Base-by-base conservation (phyloP, 2,329 filamentous ascomycete genomes). In the Microdochium trichocladiopsis region DNA sequence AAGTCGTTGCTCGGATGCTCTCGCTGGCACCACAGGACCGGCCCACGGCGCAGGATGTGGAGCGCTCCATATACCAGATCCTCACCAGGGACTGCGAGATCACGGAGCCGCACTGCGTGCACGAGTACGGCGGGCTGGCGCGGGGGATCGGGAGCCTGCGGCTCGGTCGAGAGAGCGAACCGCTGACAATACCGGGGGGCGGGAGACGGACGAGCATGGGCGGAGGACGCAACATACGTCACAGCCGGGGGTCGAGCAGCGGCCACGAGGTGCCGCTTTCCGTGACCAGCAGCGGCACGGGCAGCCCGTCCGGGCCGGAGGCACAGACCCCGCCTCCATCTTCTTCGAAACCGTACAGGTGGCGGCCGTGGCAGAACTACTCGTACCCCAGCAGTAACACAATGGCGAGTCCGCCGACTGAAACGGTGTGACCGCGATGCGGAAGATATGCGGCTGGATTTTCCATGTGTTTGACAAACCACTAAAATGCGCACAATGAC, bases 1-100 rank as follows among this genome's bases (percentile, higher is more conserved):
- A 74, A 53, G 66, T 84, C 9, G 73, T 78, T 1, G 70, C 73
- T 41, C 67, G 69, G n/a, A 84, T 84, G 80, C 65, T 84, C 25
- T 71, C 76, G 16, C 67, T 68, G 5, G 69, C 75, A 48, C 78
- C 80, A 1, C 67, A 70, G 24, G 76, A 80, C 48, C 70, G 81
- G n/a, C 80, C 79, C 2, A 68, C 72, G 0, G 78, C 78, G 3
- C 62, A 66, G 10, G 75, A 80, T 56, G 77, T 82, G 14, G 75
- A 80, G 58, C 70, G 75, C 45, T 70, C 69, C 51, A 69, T 81
- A 48, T 79, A 81, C 61, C 68, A 72, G 56, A 74, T 83, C 53
- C 63, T 84, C 36, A 76, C 70, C 1, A 74, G 76, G 55, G 60
- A 67, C 47, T 77, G 75, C 56, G 67, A 65, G 23, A 74, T 79